phyloP scores from a whole-genome alignment of 169 alveolate genomes.

The Plasmodium cynomolgi region DNA sequence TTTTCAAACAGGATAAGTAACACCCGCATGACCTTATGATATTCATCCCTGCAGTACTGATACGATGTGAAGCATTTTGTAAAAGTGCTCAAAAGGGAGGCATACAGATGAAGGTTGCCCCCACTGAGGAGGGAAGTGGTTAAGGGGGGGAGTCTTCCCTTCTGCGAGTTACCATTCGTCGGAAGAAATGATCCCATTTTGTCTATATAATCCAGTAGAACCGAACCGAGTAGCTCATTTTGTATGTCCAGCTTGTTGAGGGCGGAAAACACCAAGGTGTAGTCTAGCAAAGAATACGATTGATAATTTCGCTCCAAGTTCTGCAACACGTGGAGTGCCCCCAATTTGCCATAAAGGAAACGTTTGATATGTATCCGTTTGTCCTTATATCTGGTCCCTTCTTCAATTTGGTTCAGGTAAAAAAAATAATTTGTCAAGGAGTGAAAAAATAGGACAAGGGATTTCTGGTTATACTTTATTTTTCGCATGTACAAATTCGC shows the following conservation, averaged over 20 bases:
- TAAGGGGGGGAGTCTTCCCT: background rate
- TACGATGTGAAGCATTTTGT: slow-evolving; percentile 31
- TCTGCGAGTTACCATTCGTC: background rate
- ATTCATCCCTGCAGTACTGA: slow-evolving; percentile 12
- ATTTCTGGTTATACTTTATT: slow-evolving; percentile 27
- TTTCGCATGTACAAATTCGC: background rate
- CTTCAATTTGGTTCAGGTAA: slow-evolving; percentile 5
- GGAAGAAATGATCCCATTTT: background rate
- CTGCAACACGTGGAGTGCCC: background rate
- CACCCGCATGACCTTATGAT: slow-evolving; percentile 10
- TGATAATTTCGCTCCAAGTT: background rate
- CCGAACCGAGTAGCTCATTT: background rate
- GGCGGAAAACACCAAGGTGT: slow-evolving; percentile 13
- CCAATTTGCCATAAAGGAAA: slow-evolving; percentile 13
- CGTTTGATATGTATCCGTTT: background rate
- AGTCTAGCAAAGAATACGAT: background rate
- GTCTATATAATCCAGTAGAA: slow-evolving; percentile 12
- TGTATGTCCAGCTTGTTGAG: slow-evolving; percentile 13
- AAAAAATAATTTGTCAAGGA: slow-evolving; percentile 27
- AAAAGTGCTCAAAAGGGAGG: slow-evolving; percentile 35
- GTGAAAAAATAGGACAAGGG: slow-evolving; percentile 41
- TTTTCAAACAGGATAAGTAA: slow-evolving; percentile 46
- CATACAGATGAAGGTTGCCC: slow-evolving; percentile 14
- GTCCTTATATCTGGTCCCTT: slow-evolving; percentile 5
- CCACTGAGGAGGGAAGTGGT: background rate